Base-by-base conservation (phyloP, 345 rosid species). In the Mallotus nudiflorus region DNA sequence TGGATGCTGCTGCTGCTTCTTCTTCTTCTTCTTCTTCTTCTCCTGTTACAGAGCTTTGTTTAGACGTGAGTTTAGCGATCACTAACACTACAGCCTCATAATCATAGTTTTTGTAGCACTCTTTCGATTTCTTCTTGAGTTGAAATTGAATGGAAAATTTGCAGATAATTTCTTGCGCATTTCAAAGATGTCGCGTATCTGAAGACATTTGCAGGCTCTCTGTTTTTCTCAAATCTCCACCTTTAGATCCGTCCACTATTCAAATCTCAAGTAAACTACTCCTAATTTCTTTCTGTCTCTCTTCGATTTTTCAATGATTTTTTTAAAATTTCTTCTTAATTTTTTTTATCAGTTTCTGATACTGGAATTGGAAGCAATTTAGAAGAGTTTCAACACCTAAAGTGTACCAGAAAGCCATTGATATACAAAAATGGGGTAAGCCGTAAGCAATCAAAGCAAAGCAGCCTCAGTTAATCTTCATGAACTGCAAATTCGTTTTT, bases 171-270 rank as follows among this genome's bases (percentile, higher is more conserved):
- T 89, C 88, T 12, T 69, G 80, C 12, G 90, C 96, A 44, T 82
- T 88, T 71, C 94, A 85, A 78, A 77, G 98, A 82, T 93, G 97
- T 75, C 87, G 94, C 15, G 79, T 81, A 60, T 69, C 89, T n/a
- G 84, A 85, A 62, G 82, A 82, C 81, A 78, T 83, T 33, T 91
- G 94, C 81, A 76, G 94, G 72, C 71, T 93, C 73, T 91, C 96
- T 1, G 78, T 87, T 55, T 79, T 77, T 58, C 84, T 93, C 74
- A 72, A 69, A 73, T 73, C 81, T 63, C 64, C 69, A 9, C 44
- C 58, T n/a, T 25, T 56, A 10, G 75, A 69, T 73, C 70, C 84
- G 67, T 74, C 88, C 2, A 61, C 61, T 14, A 66, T 78, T 45
- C 83, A 61, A 65, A 77, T 93, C 68, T 88, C 96, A 65, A 76